These are phyloP conservation scores for Backusella mclennaniae DNA, from an alignment of 192 early-diverging fungal species.

Conservation along the genomic window DNA sequence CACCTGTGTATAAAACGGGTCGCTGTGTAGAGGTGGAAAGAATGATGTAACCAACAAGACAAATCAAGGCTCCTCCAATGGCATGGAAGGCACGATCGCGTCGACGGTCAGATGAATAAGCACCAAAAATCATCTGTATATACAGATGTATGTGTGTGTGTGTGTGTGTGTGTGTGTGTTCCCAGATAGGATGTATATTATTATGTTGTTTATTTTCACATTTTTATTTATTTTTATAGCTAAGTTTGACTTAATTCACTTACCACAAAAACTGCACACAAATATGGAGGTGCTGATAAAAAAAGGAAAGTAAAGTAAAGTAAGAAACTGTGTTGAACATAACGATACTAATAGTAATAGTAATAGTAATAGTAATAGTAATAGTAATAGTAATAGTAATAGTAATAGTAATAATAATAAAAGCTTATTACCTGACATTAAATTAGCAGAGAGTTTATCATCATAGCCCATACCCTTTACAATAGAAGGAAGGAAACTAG, in stretches of 20 bases:
- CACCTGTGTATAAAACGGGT: constrained; percentile 14
- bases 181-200: neutral
- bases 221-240: neutral
- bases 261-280: constrained; percentile 32
- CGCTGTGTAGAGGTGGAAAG: neutral
- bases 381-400: neutral
- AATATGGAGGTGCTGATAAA: constrained; percentile 28
- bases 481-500: constrained; percentile 33
- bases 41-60: constrained; percentile 29
- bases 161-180: neutral
- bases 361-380: neutral
- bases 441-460: constrained; percentile 30
- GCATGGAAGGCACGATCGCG: constrained; percentile 31
- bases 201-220: neutral
- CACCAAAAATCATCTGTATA: constrained; percentile 27
- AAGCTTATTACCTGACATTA: constrained; percentile 28
- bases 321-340: neutral
- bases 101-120: constrained; percentile 25
- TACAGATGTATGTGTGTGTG: neutral
- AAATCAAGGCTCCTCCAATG: constrained; percentile 19
- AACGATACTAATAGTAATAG: neutral
- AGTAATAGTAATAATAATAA: neutral
- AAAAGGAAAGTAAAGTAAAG: neutral
- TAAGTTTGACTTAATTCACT: neutral
- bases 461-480: constrained; percentile 32